phyloP scores from a whole-genome alignment of 768 basidiomycete genomes.

The Phaeolepiota aurea region DNA sequence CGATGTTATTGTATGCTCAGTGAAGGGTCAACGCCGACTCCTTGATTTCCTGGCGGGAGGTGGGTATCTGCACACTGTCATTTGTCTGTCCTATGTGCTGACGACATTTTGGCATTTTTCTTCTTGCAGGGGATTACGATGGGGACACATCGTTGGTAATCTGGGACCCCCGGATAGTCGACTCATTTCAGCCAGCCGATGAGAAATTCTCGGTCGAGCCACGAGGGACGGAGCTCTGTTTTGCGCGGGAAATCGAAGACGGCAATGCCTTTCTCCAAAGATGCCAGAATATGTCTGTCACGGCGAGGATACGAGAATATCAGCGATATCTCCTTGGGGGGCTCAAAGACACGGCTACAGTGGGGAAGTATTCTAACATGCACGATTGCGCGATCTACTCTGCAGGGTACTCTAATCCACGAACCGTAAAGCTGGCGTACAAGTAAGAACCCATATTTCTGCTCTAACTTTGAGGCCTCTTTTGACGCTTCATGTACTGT shows the following conservation, averaged over 20 bases:
- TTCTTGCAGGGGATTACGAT: constrained; percentile 44
- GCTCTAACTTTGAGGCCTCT: background rate
- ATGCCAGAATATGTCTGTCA: constrained; percentile 6
- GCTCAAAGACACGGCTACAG: constrained; percentile 26
- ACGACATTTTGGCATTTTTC: background rate
- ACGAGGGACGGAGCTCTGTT: constrained; percentile 19
- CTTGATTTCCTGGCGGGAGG: constrained; percentile 51
- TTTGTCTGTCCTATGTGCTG: background rate
- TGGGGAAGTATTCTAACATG: constrained; percentile 36
- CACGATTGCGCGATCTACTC: constrained; percentile 40
- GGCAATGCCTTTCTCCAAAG: constrained; percentile 27
- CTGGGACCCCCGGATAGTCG: constrained; percentile 42
- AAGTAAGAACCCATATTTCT: constrained; percentile 9
- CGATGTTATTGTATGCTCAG: constrained; percentile 43
- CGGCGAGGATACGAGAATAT: constrained; percentile 16
- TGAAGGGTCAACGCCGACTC: constrained; percentile 31
- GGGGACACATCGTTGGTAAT: constrained; percentile 45
- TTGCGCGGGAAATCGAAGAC: constrained; percentile 25
- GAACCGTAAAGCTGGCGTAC: constrained; percentile 38
- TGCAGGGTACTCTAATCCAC: constrained; percentile 31
- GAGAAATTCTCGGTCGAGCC: constrained; percentile 35
- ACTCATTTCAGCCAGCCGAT: constrained; percentile 35
- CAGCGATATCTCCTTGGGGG: constrained; percentile 37
- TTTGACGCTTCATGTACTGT: background rate
- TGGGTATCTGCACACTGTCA: constrained; percentile 14